These are phyloP conservation scores for Botrytis aclada DNA, from an alignment of 2,329 filamentous ascomycete species.

Conservation along the genomic window DNA sequence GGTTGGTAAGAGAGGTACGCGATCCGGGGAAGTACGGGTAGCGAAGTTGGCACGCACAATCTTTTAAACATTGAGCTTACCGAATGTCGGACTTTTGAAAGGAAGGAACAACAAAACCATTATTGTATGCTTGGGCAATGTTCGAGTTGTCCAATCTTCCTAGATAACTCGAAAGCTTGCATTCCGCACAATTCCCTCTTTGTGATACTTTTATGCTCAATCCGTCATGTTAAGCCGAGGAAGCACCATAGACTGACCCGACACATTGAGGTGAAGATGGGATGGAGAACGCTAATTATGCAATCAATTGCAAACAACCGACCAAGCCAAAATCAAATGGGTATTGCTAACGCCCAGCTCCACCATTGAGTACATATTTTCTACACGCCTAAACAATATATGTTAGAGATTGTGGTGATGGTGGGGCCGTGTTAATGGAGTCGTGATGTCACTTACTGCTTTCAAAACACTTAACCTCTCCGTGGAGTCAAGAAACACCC, in stretches of 20 bases:
- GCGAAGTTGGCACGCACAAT: slow-evolving; percentile 7
- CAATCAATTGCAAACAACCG: not conserved
- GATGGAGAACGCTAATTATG: not conserved
- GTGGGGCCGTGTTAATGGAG: slow-evolving; percentile 6
- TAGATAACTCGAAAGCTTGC: slow-evolving; percentile 1
- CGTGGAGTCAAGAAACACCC: slow-evolving; percentile 79
- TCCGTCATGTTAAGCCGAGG: slow-evolving; percentile 8
- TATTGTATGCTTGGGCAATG: not conserved
- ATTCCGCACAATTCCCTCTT: not conserved
- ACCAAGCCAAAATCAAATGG: slow-evolving; percentile 7
- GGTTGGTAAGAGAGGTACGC: not conserved
- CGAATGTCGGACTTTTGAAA: not conserved
- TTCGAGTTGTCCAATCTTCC: not conserved
- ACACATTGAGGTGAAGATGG: slow-evolving; percentile 3
- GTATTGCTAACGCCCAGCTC: slow-evolving; percentile 25
- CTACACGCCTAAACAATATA: slow-evolving; percentile 32
- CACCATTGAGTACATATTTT: slow-evolving; percentile 34
- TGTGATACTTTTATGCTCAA: not conserved
- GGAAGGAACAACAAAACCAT: not conserved
- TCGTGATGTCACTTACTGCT: slow-evolving; percentile 47
- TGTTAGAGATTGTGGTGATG: slow-evolving; percentile 17
- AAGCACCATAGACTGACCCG: slow-evolving; percentile 1
- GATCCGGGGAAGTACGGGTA: not conserved
- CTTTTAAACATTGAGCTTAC: not conserved
- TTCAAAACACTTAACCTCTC: slow-evolving; percentile 68